These are phyloP conservation scores for Candida sojae DNA, from an alignment of 1,139 yeast genomes.

Conservation along the genomic window DNA sequence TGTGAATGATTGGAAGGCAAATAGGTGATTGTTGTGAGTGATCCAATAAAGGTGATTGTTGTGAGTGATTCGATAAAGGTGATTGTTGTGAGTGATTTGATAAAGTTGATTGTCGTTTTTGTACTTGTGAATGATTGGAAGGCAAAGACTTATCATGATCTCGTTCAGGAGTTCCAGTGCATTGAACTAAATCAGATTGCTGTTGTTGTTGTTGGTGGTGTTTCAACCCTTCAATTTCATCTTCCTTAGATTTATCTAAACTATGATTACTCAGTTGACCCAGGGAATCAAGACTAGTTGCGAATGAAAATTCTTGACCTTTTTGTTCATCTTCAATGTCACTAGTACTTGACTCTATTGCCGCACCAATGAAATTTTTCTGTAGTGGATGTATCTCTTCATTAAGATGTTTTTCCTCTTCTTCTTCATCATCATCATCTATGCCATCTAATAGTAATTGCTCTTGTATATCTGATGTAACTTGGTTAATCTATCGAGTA, in stretches of 20 bases:
- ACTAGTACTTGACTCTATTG: no score
- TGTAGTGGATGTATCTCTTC: not conserved
- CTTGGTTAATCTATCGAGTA: constrained; percentile 43
- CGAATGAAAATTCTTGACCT: constrained; percentile 17
- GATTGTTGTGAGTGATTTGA: no score
- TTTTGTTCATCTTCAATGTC: constrained; percentile 5
- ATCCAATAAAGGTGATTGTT: no score
- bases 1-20: not conserved
- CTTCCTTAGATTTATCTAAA: not conserved
- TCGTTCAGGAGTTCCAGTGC: not conserved
- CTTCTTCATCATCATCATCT: constrained; percentile 2
- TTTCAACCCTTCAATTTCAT: not conserved
- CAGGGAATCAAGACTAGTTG: constrained; percentile 7
- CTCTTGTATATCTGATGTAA: constrained; percentile 43
- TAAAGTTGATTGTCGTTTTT: no score
- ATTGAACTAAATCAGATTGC: not conserved
- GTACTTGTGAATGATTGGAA: no score
- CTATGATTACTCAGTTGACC: not conserved
- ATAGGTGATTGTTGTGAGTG: not conserved
- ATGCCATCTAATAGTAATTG: constrained; percentile 23
- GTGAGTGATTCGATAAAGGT: no score
- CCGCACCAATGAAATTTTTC: not conserved
- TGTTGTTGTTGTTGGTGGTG: not conserved
- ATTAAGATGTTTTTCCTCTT: not conserved
- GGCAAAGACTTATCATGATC: no score